Evolutionary conservation across 805 yeast genomes (phyloP), one percentile per base, ranked within the genome.

Genomic region (Candida nonsorbophila): DNA sequence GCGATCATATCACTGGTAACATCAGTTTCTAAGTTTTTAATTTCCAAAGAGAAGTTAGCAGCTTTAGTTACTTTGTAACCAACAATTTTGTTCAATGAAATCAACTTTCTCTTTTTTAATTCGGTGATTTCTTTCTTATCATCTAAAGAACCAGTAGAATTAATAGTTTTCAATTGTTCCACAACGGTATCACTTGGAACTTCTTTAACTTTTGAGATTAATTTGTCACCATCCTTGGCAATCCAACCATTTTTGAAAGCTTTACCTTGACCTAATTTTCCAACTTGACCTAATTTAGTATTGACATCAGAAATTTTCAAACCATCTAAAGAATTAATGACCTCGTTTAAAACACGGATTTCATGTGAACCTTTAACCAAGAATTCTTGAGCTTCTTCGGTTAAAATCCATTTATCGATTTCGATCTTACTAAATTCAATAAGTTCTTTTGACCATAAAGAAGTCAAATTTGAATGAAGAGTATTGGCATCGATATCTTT

Each of bases 181-280:
- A 81, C 82, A 10, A 88, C 84, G 27, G 64, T 67, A 58, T 85
- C 95, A 7, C 55, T 61, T 20, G 87, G 86, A 32, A 69, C 55
- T 22, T 62, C 64, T 27, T 67, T 59, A 18, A 79, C 67, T 40
- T 77, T 74, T 16, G 84, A 54, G 28, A 84, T 74, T 44, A 90
- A 72, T 48, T 71, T 77, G 45, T 84, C 94, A 34, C 90, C 94
- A 35, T 81, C 84, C 56, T 94, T 92, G 40, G 74, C 64, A 47
- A 92, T 79, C 99, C 99, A 92, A 23, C 94, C 94, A 57, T 88
- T 88, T 61, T 87, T 90, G 74, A 92, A 94, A 11, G 97, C 99
- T 49, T 88, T 79, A 45, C 94, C 95, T 65, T 92, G 98, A 40
- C 98, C 99, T 41, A 90, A 72, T 45, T 80, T 79, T 39, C 97